Base-by-base conservation (phyloP, 495 filamentous ascomycete species). In the Penicillium flavigenum region DNA sequence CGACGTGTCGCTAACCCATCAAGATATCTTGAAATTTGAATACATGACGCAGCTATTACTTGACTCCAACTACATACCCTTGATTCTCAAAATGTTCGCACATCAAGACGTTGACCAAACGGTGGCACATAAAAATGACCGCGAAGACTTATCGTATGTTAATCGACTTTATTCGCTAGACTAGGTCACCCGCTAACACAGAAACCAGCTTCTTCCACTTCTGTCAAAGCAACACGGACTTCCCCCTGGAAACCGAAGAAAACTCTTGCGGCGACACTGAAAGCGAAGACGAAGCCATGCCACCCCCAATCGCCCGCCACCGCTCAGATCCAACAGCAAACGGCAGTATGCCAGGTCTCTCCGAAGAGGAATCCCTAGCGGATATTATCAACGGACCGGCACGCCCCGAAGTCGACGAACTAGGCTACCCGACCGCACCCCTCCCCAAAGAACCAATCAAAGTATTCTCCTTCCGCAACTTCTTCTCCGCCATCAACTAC, bases 11-110 rank as follows among this genome's bases (percentile, higher is more conserved):
- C 81, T 72, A 32, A 59, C 29, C 0, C 12, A 45, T 14, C 6
- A 57, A 96, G 93, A 98, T 66, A 83, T 98, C 42, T 76, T 98
- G 58, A 96, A 96, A 68, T 96, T 92, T 60, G 94, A 98, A 72
- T 98, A 97, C 66, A 76, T 98, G 63, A 91, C 91, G 0, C 95
- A 98, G 70, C 82, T 98, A 0, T 76, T 98, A 9, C 79, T 98
- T 19, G 94, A 98, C 71, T 90, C 89, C 19, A 97, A 95, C 70
- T 98, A 96, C 66, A 76, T 98, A 16, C 94, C 94, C 0, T 74
- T 98, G 26, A 86, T 96, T 16, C 77, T 98, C 16, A 98, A 96
- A 78, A 81, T 96, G 46, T 92, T 96, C 58, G 91, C 90, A 42
- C 85, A 93, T 66, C 92, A 97, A 70, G 94, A 98, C 59, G 81